These are phyloP conservation scores for Akebia trifoliata DNA, from an alignment of 164 flowering plant genomes.

Conservation along the genomic window DNA sequence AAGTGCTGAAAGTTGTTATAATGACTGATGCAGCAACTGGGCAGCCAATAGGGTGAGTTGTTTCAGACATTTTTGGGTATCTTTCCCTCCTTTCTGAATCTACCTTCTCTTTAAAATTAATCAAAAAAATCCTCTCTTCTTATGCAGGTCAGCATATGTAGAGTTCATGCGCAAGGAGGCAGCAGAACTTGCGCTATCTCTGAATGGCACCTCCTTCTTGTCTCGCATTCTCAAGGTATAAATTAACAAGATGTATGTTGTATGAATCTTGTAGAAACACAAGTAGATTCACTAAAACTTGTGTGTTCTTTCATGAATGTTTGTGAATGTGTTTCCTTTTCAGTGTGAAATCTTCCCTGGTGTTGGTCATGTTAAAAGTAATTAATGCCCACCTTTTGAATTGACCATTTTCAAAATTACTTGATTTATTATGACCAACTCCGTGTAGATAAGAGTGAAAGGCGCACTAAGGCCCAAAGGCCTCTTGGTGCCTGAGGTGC, in stretches of 20 bases:
- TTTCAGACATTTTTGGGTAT: background rate
- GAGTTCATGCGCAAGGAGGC: conserved; percentile 83
- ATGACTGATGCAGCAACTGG: conserved; percentile 86
- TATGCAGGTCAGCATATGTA: conserved; percentile 76
- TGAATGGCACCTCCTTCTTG: conserved; percentile 94
- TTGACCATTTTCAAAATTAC: too few relatives aligned
- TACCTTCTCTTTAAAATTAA: background rate
- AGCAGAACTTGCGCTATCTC: conserved; percentile 77
- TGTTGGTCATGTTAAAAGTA: background rate
- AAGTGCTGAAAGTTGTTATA: conserved; percentile 77
- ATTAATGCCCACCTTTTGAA: too few relatives aligned
- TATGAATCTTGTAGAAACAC: background rate
- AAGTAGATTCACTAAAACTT: background rate
- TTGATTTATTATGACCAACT: too few relatives aligned
- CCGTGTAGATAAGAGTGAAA: too few relatives aligned
- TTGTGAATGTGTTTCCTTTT: background rate
- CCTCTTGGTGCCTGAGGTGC: too few relatives aligned
- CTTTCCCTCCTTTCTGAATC: background rate
- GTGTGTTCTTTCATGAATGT: background rate
- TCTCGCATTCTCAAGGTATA: conserved; percentile 88
- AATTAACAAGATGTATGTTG: background rate
- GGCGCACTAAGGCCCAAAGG: too few relatives aligned
- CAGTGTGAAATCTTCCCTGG: background rate
- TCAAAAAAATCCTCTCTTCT: conserved; percentile 7
- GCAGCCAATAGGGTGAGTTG: conserved; percentile 76